A percentile compares a stretch with the other conserved stretches of the same genome.
These are phyloP conservation scores for Thalassiosira exigua DNA, from an alignment of 352 stramenopile species.

Conservation along the genomic window DNA sequence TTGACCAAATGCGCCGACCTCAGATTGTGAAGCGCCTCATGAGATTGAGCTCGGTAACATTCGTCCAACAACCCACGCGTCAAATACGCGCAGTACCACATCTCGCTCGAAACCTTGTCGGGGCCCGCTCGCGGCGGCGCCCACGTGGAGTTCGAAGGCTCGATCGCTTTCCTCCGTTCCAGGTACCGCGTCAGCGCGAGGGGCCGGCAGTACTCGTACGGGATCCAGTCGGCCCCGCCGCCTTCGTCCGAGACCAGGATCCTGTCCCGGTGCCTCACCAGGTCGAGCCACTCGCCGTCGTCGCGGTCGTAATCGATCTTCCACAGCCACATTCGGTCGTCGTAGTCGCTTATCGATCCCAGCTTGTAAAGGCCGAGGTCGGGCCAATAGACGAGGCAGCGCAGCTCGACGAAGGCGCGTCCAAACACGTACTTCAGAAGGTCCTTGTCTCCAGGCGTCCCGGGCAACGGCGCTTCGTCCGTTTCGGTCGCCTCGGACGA, in stretches of 20 bases:
- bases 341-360: slow-evolving; percentile 11
- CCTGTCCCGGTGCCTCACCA: slow-evolving; percentile 2
- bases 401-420: neutral
- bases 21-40: slow-evolving; percentile 14
- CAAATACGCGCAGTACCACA: slow-evolving; percentile 13
- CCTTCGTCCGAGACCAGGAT: slow-evolving; percentile 18
- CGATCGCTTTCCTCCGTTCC: neutral
- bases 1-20: slow-evolving; percentile 14
- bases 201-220: neutral
- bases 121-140: neutral
- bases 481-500: neutral
- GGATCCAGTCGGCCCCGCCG: slow-evolving; percentile 19
- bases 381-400: slow-evolving; percentile 16
- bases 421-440: slow-evolving; percentile 30
- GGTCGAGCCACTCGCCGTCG: slow-evolving; percentile 23
- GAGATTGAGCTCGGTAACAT: slow-evolving; percentile 8
- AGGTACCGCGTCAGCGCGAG: slow-evolving; percentile 1
- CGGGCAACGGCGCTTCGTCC: neutral
- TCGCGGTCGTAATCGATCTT: slow-evolving; percentile 22
- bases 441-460: slow-evolving; percentile 2
- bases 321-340: slow-evolving; percentile 25
- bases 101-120: slow-evolving; percentile 2
- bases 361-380: slow-evolving; percentile 6
- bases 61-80: slow-evolving; percentile 2
- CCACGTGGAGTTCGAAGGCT: neutral